Evolutionary conservation across 2,329 filamentous ascomycete genomes (phyloP), one percentile per base, ranked within the genome.

Genomic region (Rutstroemia sp.): DNA sequence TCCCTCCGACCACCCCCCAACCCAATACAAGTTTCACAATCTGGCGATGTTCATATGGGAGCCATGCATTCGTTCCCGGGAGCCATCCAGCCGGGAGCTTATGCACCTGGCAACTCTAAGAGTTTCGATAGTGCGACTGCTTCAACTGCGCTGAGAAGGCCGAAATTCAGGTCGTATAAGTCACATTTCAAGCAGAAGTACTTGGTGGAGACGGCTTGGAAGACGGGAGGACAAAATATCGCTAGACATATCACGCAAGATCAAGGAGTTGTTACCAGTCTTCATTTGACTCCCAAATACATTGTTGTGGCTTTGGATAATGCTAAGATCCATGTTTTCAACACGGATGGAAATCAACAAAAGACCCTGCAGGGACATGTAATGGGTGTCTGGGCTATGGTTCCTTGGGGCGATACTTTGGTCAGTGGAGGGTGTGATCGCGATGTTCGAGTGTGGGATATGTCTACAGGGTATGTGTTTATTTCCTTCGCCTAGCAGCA

Each of bases 321-420:
- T 72, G 92, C 94, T 39, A 95, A 95, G 76, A 99, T 99, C 47
- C 94, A 99, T 72, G 92, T 99, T 25, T 99, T 97, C 69, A 89
- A 97, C 70, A 92, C 90, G 0, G 84, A 94, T 63, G 94, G 94
- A 36, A 86, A 91, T 64, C 84, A 90, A 61, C 85, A 95, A 65
- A 89, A 91, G 70, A 96, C 90, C 2, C 75, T 99, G 27, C 87
- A 94, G 68, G 94, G 94, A 10, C 94, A 99, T 74, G 89, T 97
- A 46, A 99, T 99, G 94, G 94, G 94, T 42, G 94, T 99, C 19
- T 99, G 94, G 94, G 94, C 94, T 49, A 97, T 99, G 92, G 91
- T 99, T 23, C 94, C 94, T 6, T 96, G 92, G 89, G 92, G 89
- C 58, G 92, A 99, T 70, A 87, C 89, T 53, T 79, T 99, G 59